Base-by-base conservation (phyloP, 2,329 filamentous ascomycete species). In the Beauveria medogensis region DNA sequence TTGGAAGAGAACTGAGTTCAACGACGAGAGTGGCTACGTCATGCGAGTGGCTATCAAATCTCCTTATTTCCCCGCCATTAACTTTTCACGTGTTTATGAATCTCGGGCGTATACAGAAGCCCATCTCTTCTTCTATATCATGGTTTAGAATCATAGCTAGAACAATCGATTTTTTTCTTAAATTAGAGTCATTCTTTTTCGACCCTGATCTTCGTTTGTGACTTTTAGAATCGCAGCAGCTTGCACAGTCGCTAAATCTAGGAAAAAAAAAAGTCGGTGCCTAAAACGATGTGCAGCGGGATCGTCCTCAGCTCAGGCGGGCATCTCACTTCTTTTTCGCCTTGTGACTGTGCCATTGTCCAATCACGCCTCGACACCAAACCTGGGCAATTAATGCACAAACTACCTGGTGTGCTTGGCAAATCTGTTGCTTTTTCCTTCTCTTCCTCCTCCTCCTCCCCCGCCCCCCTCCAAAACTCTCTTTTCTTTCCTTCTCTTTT, bases 51-150 rank as follows among this genome's bases (percentile, higher is more conserved):
- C 14, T 37, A 37, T 16, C 34, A 37, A 37, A 37, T 37, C 34
- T 37, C 34, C 34, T 37, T 37, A 1, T 16, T 16, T 37, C 34
- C 34, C 34, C 34, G 34, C 34, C 34, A 37, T 37, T 16, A 6
- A 5, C 34, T 37, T 16, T 37, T 37, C 41, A 55, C 37, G 53
- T 40, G 26, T 24, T 46, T 55, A 55, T 44, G 53, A 55, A 20
- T 26, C 37, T 30, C 22, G 16, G 53, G 53, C 53, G 53, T 44
- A 55, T 44, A 55, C 53, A 55, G 53, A 55, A 55, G 53, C 53
- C 52, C 40, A 5, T 10, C 12, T 16, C 34, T 16, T 16, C 44
- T 46, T 46, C 9, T 50, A 24, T 50, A 50, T 16, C 44, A 46
- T 24, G 5, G 10, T 24, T 12, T 26, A 37, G 34, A 37, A 16